A percentile compares a stretch with the other conserved stretches of the same genome.
These are phyloP conservation scores for Solanum chacoense DNA, from an alignment of 305 asterid genomes.

Conservation along the genomic window DNA sequence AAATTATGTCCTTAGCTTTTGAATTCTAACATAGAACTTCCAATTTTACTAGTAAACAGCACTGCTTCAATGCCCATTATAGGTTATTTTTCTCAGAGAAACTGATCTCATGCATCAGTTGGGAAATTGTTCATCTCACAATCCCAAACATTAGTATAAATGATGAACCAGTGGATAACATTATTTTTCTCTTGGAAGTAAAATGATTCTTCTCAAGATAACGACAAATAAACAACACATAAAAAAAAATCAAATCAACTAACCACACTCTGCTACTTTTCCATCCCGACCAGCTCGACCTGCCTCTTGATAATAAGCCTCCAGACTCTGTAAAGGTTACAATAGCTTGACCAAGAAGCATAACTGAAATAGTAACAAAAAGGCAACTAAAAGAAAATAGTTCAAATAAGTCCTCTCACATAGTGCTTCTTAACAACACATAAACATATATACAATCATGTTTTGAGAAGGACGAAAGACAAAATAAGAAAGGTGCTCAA, in stretches of 20 bases:
- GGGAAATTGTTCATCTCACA: not conserved
- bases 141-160: not conserved
- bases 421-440: not conserved
- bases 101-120: not conserved
- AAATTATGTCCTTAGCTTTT: not conserved
- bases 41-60: not conserved
- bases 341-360: not conserved
- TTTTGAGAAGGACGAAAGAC: not conserved
- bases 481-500: not conserved
- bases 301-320: conserved; percentile 86
- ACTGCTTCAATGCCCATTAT: not conserved
- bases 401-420: not conserved
- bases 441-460: not conserved
- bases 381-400: not conserved
- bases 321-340: conserved; percentile 45
- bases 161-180: not conserved
- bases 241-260: conserved; percentile 5
- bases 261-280: conserved; percentile 67
- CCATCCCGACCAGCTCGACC: conserved; percentile 90
- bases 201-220: not conserved
- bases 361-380: not conserved
- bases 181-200: not conserved
- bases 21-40: not conserved
- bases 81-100: not conserved
- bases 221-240: not conserved